Evolutionary conservation across 164 flowering plant species (phyloP).

Genomic region (Buxus sempervirens): DNA sequence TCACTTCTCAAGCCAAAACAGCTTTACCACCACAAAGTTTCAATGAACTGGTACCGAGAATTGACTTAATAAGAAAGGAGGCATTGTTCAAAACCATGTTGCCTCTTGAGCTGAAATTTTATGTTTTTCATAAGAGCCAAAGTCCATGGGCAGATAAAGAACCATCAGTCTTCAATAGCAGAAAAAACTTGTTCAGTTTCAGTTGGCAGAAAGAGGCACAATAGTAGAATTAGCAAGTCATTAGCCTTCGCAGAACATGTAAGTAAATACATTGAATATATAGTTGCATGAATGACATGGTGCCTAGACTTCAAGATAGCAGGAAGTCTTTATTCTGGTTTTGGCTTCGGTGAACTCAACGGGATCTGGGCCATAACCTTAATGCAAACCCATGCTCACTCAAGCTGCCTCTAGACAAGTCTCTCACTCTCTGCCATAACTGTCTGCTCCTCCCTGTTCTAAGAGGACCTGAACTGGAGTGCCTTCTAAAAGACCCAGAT

Average conservation of each 20-base stretch:
- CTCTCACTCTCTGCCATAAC: conserved; percentile 53
- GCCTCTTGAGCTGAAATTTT: not conserved
- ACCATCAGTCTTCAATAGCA: too few species aligned
- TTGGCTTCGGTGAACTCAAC: not conserved
- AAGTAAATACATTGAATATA: not conserved
- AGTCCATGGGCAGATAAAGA: too few species aligned
- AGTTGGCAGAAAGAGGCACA: not conserved
- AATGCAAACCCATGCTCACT: conserved; percentile 56
- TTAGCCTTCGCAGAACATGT: not conserved
- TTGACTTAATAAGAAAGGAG: not conserved
- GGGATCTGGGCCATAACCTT: conserved; percentile 25
- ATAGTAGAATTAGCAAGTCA: not conserved
- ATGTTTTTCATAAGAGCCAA: not conserved
- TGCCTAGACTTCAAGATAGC: not conserved
- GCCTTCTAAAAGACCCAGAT: conserved; percentile 62
- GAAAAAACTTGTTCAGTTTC: too few species aligned
- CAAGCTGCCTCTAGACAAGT: conserved; percentile 45
- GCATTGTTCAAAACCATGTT: not conserved
- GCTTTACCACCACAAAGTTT: not conserved
- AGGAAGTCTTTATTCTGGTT: not conserved
- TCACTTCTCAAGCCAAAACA: not conserved
- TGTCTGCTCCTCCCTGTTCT: conserved; percentile 36
- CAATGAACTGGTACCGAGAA: not conserved
- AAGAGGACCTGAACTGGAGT: conserved; percentile 71
- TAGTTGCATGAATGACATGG: not conserved